Evolutionary conservation across 768 basidiomycete genomes (phyloP), one percentile per base, ranked within the genome.

Genomic region (Lactarius indigo): DNA sequence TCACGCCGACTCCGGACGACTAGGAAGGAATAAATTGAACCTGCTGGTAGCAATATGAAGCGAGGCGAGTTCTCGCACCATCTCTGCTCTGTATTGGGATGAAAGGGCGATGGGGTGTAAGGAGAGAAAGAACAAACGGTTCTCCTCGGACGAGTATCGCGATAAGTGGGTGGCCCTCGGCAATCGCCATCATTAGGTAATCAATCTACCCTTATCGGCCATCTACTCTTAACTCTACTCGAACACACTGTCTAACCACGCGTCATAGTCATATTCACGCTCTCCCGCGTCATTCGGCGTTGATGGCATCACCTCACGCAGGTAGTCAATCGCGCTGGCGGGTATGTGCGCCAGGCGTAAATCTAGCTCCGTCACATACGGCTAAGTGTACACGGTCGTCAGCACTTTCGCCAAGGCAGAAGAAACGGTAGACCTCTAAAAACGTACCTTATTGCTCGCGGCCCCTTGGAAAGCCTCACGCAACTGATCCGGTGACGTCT

Each of bases 391-490:
- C 57, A 55, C 64, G 15, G 39, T 31, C 62, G 35, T 39, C 68
- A 10, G 68, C 13, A 12, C 35, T 26, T 52, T 18, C 60, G 12
- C 55, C 66, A 59, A 31, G 15, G 42, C 56, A 18, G 23, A 30
- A 47, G 50, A 26, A 20, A 13, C 54, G 57, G 10, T 6, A 61
- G 1, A 61, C 55, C 52, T 44, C 55, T 44, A 1, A 37, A 4
- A 37, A 68, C 81, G 35, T 62, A 91, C 96, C 86, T 98, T 98
- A 74, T 94, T 90, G 12, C 82, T 84, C 1, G 96, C 94, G 18
- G 97, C 91, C 3, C 91, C 91, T 33, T 92, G 88, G 86, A 99
- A 99, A 2, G 96, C 87, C 65, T 94, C 94, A 23, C 91, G 87
- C 70, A 99, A 83, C 73, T 98, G 96, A 47, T 95, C 94, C 0